Conservation (phyloP, 2,329 filamentous ascomycete species). For the Penicillium italicum region DNA sequence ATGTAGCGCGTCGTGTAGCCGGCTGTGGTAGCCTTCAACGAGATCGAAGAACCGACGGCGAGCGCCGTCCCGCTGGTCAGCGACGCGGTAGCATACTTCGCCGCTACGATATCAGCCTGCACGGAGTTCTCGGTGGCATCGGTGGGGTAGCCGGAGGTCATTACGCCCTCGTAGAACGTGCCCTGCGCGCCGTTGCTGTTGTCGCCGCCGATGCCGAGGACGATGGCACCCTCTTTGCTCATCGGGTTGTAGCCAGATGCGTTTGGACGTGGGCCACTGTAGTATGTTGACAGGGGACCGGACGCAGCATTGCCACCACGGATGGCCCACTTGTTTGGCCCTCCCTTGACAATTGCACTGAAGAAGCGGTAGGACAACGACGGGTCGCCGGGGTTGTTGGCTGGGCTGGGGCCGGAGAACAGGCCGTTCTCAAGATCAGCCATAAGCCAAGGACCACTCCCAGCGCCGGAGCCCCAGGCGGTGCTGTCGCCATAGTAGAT, state of each 20-base stretch:
- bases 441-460: conserved; percentile 64
- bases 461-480: conserved; percentile 55
- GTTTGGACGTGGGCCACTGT: conserved; percentile 54
- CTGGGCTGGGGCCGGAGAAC: conserved; percentile 53
- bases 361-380: conserved; percentile 55
- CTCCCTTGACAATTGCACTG: conserved; percentile 56
- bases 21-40: conserved; percentile 54
- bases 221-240: conserved; percentile 62
- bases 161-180: conserved; percentile 63
- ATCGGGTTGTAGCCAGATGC: conserved; percentile 57
- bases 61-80: conserved; percentile 50
- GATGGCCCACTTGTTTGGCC: conserved; percentile 56
- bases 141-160: conserved; percentile 60
- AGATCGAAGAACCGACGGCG: conserved; percentile 50
- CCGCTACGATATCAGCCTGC: conserved; percentile 59
- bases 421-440: conserved; percentile 66
- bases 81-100: conserved; percentile 50
- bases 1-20: conserved; percentile 55
- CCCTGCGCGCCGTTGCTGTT: conserved; percentile 59
- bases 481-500: conserved; percentile 61
- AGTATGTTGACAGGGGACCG: conserved; percentile 57
- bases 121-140: conserved; percentile 57
- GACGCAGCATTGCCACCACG: conserved; percentile 56
- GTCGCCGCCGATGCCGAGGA: conserved; percentile 69
- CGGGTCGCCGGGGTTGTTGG: conserved; percentile 52